Evolutionary conservation across 2,329 filamentous ascomycete species (phyloP).

Genomic region (Elsinoe fawcettii): DNA sequence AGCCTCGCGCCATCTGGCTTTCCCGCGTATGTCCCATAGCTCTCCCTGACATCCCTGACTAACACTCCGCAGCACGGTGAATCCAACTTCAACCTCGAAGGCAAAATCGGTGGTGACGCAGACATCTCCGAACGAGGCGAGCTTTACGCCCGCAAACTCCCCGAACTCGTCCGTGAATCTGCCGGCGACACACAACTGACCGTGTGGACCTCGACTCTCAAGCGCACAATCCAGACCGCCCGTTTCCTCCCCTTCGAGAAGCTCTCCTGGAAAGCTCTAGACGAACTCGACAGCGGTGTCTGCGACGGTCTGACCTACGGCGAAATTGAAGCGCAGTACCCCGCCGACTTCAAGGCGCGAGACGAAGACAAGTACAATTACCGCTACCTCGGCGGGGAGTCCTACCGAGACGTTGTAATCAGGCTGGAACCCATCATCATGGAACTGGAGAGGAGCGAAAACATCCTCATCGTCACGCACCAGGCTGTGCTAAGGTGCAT

Average conservation of each 20-base stretch:
- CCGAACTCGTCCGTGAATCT: slow-evolving; percentile 74
- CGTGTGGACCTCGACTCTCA: slow-evolving; percentile 68
- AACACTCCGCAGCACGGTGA: slow-evolving; percentile 62
- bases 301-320: slow-evolving; percentile 96
- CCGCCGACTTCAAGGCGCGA: slow-evolving; percentile 88
- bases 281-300: slow-evolving; percentile 92
- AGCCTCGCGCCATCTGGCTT: slow-evolving; percentile 91
- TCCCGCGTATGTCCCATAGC: slow-evolving; percentile 56
- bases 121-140: slow-evolving; percentile 78
- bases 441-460: slow-evolving; percentile 92
- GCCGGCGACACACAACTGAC: slow-evolving; percentile 68
- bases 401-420: slow-evolving; percentile 93
- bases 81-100: slow-evolving; percentile 82
- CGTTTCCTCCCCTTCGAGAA: slow-evolving; percentile 87
- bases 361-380: slow-evolving; percentile 99
- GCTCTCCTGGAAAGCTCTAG: slow-evolving; percentile 95
- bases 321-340: slow-evolving; percentile 83
- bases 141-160: slow-evolving; percentile 76
- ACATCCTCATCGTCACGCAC: slow-evolving; percentile 96
- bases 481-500: slow-evolving; percentile 95
- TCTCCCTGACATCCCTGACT: background rate
- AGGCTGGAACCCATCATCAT: slow-evolving; percentile 98
- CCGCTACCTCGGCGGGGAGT: slow-evolving; percentile 92
- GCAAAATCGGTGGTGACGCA: slow-evolving; percentile 88
- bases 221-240: slow-evolving; percentile 85